Base-by-base conservation (phyloP, 2,329 filamentous ascomycete species). In the Volutella citrinella region DNA sequence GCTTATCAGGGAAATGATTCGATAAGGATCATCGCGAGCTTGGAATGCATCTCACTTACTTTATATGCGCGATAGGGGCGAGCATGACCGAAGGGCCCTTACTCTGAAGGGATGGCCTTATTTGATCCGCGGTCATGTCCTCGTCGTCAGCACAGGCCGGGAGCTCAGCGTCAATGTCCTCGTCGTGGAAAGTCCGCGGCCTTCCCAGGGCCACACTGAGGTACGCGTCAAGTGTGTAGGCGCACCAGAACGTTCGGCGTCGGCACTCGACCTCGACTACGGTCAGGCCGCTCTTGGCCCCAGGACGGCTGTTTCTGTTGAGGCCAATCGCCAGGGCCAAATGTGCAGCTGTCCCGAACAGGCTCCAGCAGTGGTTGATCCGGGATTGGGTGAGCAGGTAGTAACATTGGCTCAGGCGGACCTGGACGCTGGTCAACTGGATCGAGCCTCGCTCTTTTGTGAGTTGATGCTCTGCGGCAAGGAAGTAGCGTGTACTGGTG, bases 331-430 rank as follows among this genome's bases (percentile, higher is more conserved):
- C 58, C 12, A 59, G 51, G 0, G 56, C 60, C 1, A 72, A 42
- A 20, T 68, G 65, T 0, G 61, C 56, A 0, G 58, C 54, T 0
- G 60, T 69, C 2, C 68, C 68, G 9, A 72, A 72, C 1, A 65
- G 52, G 26, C 56, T 68, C 68, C 68, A 72, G 36, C 62, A 67
- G 24, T 70, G 64, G 32, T 71, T 71, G 43, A 72, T 58, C 4
- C 68, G 64, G 4, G 67, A 70, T 7, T 60, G 62, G 0, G 64
- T 55, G 2, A 71, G 56, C 2, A 72, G 55, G 32, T 67, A 72
- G 19, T 63, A 64, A 20, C 65, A 67, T 43, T 70, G 66, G 0
- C 55, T 45, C 0, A 72, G 43, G 1, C 64, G 57, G 5, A 65
- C 65, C 40, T 69, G 66, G 1, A 66, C 59, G 18, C 63, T 66